Evolutionary conservation across 805 yeast genomes (phyloP), one percentile per base, ranked within the genome.

Genomic region (Yamadazyma sp.): DNA sequence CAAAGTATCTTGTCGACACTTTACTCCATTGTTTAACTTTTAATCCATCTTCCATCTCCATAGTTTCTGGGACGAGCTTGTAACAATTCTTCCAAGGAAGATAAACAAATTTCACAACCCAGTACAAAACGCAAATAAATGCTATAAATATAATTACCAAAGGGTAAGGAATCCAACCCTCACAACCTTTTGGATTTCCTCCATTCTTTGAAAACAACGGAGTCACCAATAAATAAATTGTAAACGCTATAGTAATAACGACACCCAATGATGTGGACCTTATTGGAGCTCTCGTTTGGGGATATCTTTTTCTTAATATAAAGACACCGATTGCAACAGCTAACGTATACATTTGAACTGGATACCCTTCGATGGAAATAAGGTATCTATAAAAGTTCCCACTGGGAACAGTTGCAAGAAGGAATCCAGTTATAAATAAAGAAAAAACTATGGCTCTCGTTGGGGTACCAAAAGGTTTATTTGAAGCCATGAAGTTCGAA

Each of bases 291-390:
- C 43, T 55, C 14, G 69, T 52, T 2, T 65, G 68, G 0, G 79
- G 78, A 32, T 72, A 64, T 34, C 77, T 60, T 21, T 43, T 58
- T 40, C 86, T 62, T 13, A 78, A 53, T 8, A 81, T 60, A 29
- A 80, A 70, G 0, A 82, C 49, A 0, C 88, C 89, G 7, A 75
- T 40, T 0, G 82, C 76, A 1, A 75, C 69, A 12, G 79, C 53
- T 0, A 72, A 67, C 12, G 75, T 56, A 38, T 78, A 78, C 0
- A 73, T 42, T 43, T 73, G 76, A 10, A 56, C 55, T 10, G 77
- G 77, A 36, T 72, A 75, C 15, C 78, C 67, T 45, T 76, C 82
- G 36, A 73, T 51, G 20, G 73, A 65, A 21, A 76, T 69, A 32
- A 76, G 65, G 40, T 72, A 76, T 38, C 69, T 69, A 48, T 75